Evolutionary conservation across 2,329 filamentous ascomycete genomes (phyloP), one percentile per base, ranked within the genome.

Genomic region (Talaromyces sp.): DNA sequence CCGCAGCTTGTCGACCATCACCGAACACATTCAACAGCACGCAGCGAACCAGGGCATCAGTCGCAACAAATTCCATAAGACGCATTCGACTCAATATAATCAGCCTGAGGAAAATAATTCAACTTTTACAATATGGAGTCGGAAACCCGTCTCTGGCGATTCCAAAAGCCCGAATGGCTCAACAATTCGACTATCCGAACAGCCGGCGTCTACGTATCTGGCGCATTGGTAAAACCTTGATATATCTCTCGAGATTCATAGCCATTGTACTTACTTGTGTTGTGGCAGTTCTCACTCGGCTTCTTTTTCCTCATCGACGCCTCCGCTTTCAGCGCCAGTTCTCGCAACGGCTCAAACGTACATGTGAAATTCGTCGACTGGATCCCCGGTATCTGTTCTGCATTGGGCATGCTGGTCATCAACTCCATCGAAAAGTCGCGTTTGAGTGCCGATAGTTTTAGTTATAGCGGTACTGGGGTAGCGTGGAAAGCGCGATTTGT

Each of bases 321-420:
- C 66, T 84, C 87, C 19, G 82, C 86, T 65, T 89, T 83, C 79
- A 89, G 87, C 60, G 86, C 85, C 70, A 88, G 86, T 66, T 72
- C 80, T 63, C 82, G 82, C 72, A 90, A 90, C 75, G 85, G 84
- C 68, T 86, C 85, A 60, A 76, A 82, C 66, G 83, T 88, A 22
- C 86, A 90, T 76, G 83, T 90, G 73, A 89, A 85, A 75, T 90
- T 90, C 76, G 83, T 90, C 69, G 88, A 90, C 80, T 90, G 88
- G 88, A 87, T 90, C 70, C 88, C 88, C 3, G 84, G 85, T 66
- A 90, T 90, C 78, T 90, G 88, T 81, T 88, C 85, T 50, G 83
- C 86, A 66, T 82, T 90, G 37, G 88, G 88, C 66, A 90, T 90
- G 88, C 82, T 90, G 60, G 86, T 90, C 70, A 90, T 90, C 81